Evolutionary conservation across 371 early-diverging fungal genomes (phyloP).

Genomic region (Mortierella sp.): DNA sequence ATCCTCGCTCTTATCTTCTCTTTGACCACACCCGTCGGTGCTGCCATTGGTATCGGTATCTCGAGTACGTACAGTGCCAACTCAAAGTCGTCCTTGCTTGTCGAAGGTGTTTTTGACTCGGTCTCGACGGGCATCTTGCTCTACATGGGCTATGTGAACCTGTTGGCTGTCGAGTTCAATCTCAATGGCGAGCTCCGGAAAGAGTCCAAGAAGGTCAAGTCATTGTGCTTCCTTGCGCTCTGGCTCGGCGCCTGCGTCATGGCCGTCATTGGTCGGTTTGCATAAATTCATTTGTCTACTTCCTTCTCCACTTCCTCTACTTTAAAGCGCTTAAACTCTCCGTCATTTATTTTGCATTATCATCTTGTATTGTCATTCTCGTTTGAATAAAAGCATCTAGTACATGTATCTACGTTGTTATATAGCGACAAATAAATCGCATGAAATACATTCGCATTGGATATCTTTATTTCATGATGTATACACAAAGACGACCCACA

Average conservation of each 20-base stretch:
- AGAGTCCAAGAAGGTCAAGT: conserved; percentile 25
- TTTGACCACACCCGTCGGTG: conserved; percentile 80
- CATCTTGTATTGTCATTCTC: background rate
- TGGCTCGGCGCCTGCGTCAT: conserved; percentile 78
- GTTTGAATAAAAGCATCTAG: background rate
- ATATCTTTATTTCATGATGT: too few relatives aligned
- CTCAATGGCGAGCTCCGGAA: conserved; percentile 62
- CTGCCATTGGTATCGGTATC: conserved; percentile 78
- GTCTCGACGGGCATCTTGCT: conserved; percentile 84
- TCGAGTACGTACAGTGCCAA: conserved; percentile 65
- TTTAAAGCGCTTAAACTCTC: too few relatives aligned
- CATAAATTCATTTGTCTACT: conserved; percentile 54
- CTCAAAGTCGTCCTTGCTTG: conserved; percentile 65
- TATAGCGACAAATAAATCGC: too few relatives aligned
- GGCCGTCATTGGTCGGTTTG: conserved; percentile 83
- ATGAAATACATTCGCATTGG: too few relatives aligned
- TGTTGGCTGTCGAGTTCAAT: conserved; percentile 76
- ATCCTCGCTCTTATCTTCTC: conserved; percentile 61
- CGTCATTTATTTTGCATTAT: background rate
- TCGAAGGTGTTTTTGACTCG: conserved; percentile 82
- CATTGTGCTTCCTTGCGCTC: conserved; percentile 61
- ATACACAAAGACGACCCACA: too few relatives aligned
- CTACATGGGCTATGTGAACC: conserved; percentile 78
- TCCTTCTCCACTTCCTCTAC: too few relatives aligned
- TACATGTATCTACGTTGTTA: background rate